Evolutionary conservation across 1,284 basidiomycete genomes (phyloP).

Genomic region (Pseudozyma sp.): DNA sequence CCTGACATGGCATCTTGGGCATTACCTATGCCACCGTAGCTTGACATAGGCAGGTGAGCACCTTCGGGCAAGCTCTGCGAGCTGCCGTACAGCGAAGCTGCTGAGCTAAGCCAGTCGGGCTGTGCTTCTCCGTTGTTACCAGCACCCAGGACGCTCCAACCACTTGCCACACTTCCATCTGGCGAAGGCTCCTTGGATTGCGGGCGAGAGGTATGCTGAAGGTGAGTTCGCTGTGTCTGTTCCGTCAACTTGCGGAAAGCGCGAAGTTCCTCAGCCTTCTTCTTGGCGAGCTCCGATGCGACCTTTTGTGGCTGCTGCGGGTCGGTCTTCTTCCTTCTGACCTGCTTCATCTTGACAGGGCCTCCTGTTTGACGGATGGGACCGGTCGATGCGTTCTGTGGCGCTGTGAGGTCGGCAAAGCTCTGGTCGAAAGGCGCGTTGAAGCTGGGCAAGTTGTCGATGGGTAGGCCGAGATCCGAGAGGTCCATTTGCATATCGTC

Average conservation of each 20-base stretch:
- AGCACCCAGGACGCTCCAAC: constrained; percentile 7
- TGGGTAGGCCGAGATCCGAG: constrained; percentile 34
- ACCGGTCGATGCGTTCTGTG: constrained; percentile 8
- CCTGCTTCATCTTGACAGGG: constrained; percentile 37
- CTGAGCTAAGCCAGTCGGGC: constrained; percentile 34
- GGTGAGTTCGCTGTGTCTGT: constrained; percentile 48
- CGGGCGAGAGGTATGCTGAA: constrained; percentile 32
- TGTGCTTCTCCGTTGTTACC: constrained; percentile 11
- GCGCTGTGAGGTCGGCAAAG: constrained; percentile 16
- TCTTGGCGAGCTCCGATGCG: constrained; percentile 40
- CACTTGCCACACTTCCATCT: constrained; percentile 27
- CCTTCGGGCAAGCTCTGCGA: constrained; percentile 38
- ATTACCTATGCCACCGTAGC: constrained; percentile 21
- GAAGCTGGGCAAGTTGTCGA: constrained; percentile 36
- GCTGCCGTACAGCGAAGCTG: constrained; percentile 18
- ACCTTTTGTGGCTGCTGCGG: constrained; percentile 38
- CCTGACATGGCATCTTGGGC: constrained; percentile 6
- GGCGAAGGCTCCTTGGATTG: constrained; percentile 37
- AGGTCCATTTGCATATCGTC: constrained; percentile 54
- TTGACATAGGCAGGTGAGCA: constrained; percentile 33
- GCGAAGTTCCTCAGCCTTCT: constrained; percentile 46
- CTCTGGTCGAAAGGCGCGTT: constrained; percentile 45
- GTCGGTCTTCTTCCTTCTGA: constrained; percentile 45
- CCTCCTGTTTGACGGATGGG: constrained; percentile 18
- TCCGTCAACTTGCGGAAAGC: constrained; percentile 43